Percentiles rank a stretch among this genome's conserved stretches.
Conservation (phyloP, 106 monocot species). For the Acorus calamus region DNA sequence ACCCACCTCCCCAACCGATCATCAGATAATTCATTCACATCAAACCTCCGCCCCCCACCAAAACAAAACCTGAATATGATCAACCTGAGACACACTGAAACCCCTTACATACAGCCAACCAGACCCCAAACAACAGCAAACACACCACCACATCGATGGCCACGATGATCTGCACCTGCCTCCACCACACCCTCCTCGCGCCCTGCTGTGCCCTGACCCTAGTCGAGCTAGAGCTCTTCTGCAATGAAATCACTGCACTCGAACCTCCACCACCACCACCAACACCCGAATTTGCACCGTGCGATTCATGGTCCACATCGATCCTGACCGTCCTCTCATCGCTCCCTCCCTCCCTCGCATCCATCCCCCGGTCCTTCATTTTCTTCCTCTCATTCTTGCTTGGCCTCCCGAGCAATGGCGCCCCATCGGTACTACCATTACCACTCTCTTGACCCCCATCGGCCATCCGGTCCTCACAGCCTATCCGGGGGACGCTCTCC, state of each 20-base stretch:
- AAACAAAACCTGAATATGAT: too few species aligned
- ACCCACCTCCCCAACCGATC: too few species aligned
- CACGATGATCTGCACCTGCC: slow-evolving; percentile 9
- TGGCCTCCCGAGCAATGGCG: slow-evolving; percentile 9
- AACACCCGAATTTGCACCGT: background rate
- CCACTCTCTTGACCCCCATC: background rate
- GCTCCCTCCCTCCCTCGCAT: background rate
- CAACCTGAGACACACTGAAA: background rate
- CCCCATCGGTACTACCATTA: background rate
- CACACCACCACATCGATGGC: slow-evolving; percentile 13
- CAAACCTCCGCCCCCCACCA: too few species aligned
- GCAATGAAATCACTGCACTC: background rate
- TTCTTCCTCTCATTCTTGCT: slow-evolving; percentile 17
- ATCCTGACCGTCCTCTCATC: background rate
- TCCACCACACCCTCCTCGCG: slow-evolving; percentile 6
- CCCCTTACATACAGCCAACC: slow-evolving; percentile 15
- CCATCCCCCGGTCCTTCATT: slow-evolving; percentile 4
- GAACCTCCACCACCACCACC: too few species aligned
- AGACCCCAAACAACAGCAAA: slow-evolving; percentile 5
- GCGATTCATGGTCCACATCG: background rate
- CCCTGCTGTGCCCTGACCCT: background rate
- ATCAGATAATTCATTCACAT: too few species aligned
- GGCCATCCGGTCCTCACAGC: background rate
- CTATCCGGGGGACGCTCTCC: slow-evolving; percentile 5
- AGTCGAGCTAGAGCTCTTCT: slow-evolving; percentile 11